Evolutionary conservation across 176 grass and related monocot genomes (phyloP).

Genomic region (Poa pratensis): DNA sequence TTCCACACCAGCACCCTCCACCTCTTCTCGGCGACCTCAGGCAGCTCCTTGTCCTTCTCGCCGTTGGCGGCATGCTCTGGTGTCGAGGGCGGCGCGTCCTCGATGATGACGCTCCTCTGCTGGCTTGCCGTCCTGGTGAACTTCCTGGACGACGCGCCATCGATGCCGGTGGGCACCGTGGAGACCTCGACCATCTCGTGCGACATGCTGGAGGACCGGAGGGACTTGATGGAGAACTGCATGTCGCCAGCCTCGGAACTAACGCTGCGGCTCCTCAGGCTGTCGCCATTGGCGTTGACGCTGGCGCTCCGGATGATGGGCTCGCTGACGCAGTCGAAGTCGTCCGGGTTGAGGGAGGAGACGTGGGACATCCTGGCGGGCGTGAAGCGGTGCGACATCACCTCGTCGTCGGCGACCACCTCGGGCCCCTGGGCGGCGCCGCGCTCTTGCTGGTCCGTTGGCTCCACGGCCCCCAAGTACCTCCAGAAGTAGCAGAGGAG

Average conservation of each 20-base stretch:
- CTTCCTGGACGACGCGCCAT: slow-evolving; percentile 43
- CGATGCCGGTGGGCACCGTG: slow-evolving; percentile 8
- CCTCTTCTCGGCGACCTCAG: slow-evolving; percentile 49
- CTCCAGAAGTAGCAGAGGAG: slow-evolving; percentile 82
- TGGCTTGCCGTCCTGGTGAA: slow-evolving; percentile 58
- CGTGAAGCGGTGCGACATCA: slow-evolving; percentile 78
- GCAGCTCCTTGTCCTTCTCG: slow-evolving; percentile 52
- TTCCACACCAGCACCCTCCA: slow-evolving; percentile 74
- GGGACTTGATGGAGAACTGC: slow-evolving; percentile 59
- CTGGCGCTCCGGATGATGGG: slow-evolving; percentile 56
- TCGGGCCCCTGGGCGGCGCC: slow-evolving; percentile 36
- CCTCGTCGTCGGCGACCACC: slow-evolving; percentile 58
- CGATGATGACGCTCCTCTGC: slow-evolving; percentile 55
- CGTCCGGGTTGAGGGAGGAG: slow-evolving; percentile 59
- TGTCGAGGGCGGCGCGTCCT: slow-evolving; percentile 47
- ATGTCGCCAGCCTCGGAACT: slow-evolving; percentile 53
- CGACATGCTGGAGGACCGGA: slow-evolving; percentile 53
- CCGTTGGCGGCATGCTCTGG: not conserved
- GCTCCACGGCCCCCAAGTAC: slow-evolving; percentile 42
- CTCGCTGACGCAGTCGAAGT: slow-evolving; percentile 55
- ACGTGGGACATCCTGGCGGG: slow-evolving; percentile 89
- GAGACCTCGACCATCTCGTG: slow-evolving; percentile 61
- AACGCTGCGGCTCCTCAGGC: slow-evolving; percentile 58
- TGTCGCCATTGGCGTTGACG: slow-evolving; percentile 33
- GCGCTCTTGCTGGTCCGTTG: slow-evolving; percentile 57